These are phyloP conservation scores for Aspergillus novoparasiticus DNA, from an alignment of 2,329 filamentous ascomycete genomes.

Conservation along the genomic window DNA sequence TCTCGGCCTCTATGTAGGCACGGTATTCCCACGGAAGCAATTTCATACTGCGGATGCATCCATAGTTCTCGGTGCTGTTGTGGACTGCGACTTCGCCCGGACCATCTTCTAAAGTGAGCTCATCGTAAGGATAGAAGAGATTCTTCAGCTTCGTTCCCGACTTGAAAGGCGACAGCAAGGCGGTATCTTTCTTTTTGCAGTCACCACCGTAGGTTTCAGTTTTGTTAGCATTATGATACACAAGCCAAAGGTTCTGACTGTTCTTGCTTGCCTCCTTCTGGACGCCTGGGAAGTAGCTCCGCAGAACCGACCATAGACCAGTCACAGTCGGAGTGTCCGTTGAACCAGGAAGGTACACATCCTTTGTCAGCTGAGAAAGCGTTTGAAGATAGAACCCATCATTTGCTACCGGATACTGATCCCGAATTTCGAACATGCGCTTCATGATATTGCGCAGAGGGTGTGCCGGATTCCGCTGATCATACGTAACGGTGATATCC, in stretches of 20 bases:
- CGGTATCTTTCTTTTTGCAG: slow-evolving; percentile 51
- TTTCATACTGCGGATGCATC: slow-evolving; percentile 57
- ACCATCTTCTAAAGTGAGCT: slow-evolving; percentile 53
- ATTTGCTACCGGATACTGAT: slow-evolving; percentile 60
- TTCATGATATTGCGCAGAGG: slow-evolving; percentile 64
- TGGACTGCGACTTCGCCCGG: slow-evolving; percentile 50
- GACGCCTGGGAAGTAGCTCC: slow-evolving; percentile 51
- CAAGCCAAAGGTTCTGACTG: slow-evolving; percentile 50
- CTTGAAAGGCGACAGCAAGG: slow-evolving; percentile 60
- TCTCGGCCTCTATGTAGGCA: slow-evolving; percentile 58
- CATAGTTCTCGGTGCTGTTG: slow-evolving; percentile 52
- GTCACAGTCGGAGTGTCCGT: slow-evolving; percentile 57
- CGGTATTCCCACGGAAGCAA: slow-evolving; percentile 61
- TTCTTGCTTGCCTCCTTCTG: slow-evolving; percentile 49
- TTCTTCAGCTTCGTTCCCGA: slow-evolving; percentile 61
- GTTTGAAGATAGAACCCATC: slow-evolving; percentile 60
- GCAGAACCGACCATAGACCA: slow-evolving; percentile 63
- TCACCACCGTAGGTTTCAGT: slow-evolving; percentile 60
- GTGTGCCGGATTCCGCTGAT: slow-evolving; percentile 65
- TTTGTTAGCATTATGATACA: slow-evolving; percentile 51
- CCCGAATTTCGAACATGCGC: slow-evolving; percentile 62
- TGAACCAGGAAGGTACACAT: slow-evolving; percentile 56
- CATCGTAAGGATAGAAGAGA: slow-evolving; percentile 64
- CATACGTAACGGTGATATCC: slow-evolving; percentile 59
- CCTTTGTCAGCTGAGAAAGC: slow-evolving; percentile 59